Percentiles rank a stretch among this genome's conserved stretches.
Evolutionary conservation across 805 yeast genomes (phyloP).

Genomic region (Starmerella roubikii): DNA sequence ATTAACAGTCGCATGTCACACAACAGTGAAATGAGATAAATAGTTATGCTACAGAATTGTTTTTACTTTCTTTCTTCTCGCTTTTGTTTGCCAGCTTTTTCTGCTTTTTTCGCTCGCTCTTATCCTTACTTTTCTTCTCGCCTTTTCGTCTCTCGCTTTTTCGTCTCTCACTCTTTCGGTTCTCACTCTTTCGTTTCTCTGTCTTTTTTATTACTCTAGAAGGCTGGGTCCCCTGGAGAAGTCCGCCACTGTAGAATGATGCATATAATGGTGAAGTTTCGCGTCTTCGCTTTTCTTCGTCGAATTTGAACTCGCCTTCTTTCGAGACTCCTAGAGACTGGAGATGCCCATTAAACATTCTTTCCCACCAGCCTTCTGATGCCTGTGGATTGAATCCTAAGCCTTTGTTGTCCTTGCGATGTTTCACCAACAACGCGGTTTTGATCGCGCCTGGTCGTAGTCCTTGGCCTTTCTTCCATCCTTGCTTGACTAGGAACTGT

Average conservation of each 20-base stretch:
- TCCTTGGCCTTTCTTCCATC: conserved; percentile 91
- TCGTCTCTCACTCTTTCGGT: conserved; percentile 1
- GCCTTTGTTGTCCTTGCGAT: conserved; percentile 82
- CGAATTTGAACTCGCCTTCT: conserved; percentile 37
- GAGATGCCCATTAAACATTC: conserved; percentile 83
- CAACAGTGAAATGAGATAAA: no score
- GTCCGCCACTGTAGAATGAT: conserved; percentile 80
- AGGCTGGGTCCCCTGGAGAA: conserved; percentile 52
- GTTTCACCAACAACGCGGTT: conserved; percentile 79
- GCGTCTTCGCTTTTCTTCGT: conserved; percentile 27
- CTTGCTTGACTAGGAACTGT: conserved; percentile 58
- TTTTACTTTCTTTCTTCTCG: background rate
- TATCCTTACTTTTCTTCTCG: background rate
- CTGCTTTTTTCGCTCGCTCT: background rate
- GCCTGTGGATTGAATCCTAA: conserved; percentile 66
- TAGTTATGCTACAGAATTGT: background rate
- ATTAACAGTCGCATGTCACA: no score
- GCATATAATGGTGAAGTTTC: conserved; percentile 57
- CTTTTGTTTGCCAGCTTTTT: background rate
- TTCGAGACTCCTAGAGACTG: conserved; percentile 51
- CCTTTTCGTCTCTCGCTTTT: conserved; percentile 1
- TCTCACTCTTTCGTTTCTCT: conserved; percentile 1
- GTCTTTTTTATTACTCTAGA: background rate
- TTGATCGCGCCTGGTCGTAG: conserved; percentile 63
- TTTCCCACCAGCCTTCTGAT: conserved; percentile 93